Base-by-base conservation (phyloP, 2,329 filamentous ascomycete genomes). In the Piedraia hortae region DNA sequence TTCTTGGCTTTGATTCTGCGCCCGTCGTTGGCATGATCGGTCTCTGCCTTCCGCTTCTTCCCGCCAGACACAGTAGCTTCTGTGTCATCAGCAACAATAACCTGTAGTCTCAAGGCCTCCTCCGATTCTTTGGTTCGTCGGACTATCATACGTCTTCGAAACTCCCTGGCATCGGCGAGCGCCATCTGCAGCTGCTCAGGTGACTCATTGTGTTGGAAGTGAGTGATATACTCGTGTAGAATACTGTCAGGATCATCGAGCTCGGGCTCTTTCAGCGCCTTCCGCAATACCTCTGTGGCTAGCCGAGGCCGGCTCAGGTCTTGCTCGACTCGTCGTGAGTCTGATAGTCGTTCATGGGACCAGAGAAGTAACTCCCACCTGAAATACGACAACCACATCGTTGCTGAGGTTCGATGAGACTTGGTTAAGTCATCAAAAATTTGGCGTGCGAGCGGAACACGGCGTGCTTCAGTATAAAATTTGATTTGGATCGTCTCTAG, bases 341-440 rank as follows among this genome's bases (percentile, higher is more conserved):
- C 57, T 6, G 49, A 48, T 21, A 59, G 50, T 2, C 54, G 52
- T 26, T 62, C 54, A 28, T 55, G 59, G 26, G 54, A 52, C 58
- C 62, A 67, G n/a, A 56, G 48, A 26, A 71, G 56, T 56, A 93
- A 69, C 46, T 93, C 85, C 71, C 78, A 93, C 23, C 69, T 56
- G 45, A 91, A 91, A 45, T 77, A 91, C 19, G 68, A 65, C 24
- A 80, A 57, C 85, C 85, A 97, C 42, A 93, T 93, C 35, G 90
- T 77, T 38, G 80, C 78, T 34, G 66, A 80, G 34, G 77, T 62
- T 14, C 66, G 65, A 25, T 77, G 63, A 10, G 58, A 53, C n/a
- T 61, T 50, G 11, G 61, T 58, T 14, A 93, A 54, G 10, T 28
- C 26, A 31, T 71, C 64, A 65, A 75, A 93, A 21, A 72, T 62